These are phyloP conservation scores for Stromatinia cepivora DNA, from an alignment of 2,329 filamentous ascomycete genomes.

Conservation along the genomic window DNA sequence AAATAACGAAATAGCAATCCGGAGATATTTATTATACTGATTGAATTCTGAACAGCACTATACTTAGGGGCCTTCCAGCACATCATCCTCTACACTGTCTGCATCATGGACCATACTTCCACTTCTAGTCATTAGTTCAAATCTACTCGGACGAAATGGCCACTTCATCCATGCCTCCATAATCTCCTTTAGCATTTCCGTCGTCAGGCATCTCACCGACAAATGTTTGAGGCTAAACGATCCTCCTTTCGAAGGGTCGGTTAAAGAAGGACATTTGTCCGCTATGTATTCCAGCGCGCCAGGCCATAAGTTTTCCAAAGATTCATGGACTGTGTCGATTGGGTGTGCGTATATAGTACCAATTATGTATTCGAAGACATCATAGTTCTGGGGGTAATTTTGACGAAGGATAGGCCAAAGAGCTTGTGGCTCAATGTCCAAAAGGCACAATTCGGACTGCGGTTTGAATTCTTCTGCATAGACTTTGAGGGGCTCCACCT, in stretches of 20 bases:
- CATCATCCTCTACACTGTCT: conserved; percentile 5
- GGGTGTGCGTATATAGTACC: conserved; percentile 44
- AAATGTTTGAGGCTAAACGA: conserved; percentile 45
- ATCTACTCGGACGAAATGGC: conserved; percentile 65
- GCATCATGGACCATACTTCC: conserved; percentile 12
- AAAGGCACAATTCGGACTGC: conserved; percentile 53
- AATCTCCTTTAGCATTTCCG: conserved; percentile 58
- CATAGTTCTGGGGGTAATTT: conserved; percentile 42
- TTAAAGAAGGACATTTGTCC: conserved; percentile 50
- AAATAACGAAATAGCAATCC: not conserved
- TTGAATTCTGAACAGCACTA: not conserved
- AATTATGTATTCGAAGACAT: conserved; percentile 56
- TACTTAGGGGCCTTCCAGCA: not conserved
- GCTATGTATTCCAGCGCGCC: conserved; percentile 59
- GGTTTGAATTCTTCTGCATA: conserved; percentile 66
- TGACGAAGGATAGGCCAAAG: conserved; percentile 52
- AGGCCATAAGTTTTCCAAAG: conserved; percentile 56
- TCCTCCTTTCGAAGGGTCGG: conserved; percentile 52
- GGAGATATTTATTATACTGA: not conserved
- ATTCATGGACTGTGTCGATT: conserved; percentile 44
- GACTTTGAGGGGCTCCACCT: conserved; percentile 67
- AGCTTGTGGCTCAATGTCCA: conserved; percentile 66
- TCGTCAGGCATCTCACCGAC: conserved; percentile 51
- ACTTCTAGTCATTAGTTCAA: conserved; percentile 50
- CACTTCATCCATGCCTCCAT: conserved; percentile 62